Evolutionary conservation across 2,329 filamentous ascomycete genomes (phyloP), one percentile per base, ranked within the genome.

Genomic region (Pochonia chlamydosporia): DNA sequence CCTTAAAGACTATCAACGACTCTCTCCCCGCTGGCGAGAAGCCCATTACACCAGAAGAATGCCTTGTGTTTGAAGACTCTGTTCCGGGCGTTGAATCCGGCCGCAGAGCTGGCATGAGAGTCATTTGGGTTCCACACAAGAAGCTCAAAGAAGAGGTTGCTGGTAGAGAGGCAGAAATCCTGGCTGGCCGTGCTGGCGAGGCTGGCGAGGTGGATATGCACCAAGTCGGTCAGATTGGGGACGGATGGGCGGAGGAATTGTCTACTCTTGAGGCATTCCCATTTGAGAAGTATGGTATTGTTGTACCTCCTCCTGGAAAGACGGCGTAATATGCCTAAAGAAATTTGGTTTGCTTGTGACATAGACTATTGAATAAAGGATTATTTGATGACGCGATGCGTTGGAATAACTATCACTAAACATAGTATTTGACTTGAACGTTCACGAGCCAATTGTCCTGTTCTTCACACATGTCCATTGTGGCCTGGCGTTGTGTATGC

Each of bases 1-100:
- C 93, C 0, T 72, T 99, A 47, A 75, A 87, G 66, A 87, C 84
- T 3, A 85, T 99, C 63, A 99, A 99, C 67, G 79, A 80, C 37
- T 81, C 81, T 14, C 72, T 95, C 6, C 70, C 73, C 0, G 68
- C 75, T 3, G 81, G 80, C 33, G 82, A 85, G 44, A 70, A 76
- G 54, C 70, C 78, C 49, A 84, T 99, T 52, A 74, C 63, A 46
- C 89, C 90, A 0, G 86, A 87, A 55, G 92, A 97, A 67, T 97
- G 93, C 63, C 74, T 99, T 14, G 93, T 97, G 0, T 97, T 99
- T 59, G 93, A 99, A 69, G 93, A 99, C 66, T 89, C 85, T 40
- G 91, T 97, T 2, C 89, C 90, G 0, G 93, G 93, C 4, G 89
- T 96, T 3, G 93, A 99, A 69, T 82, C 89, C 2, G 93, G 90